Percentiles rank a stretch among this genome's conserved stretches.
These are phyloP conservation scores for Striga asiatica DNA, from an alignment of 257 asterid genomes.

Conservation along the genomic window DNA sequence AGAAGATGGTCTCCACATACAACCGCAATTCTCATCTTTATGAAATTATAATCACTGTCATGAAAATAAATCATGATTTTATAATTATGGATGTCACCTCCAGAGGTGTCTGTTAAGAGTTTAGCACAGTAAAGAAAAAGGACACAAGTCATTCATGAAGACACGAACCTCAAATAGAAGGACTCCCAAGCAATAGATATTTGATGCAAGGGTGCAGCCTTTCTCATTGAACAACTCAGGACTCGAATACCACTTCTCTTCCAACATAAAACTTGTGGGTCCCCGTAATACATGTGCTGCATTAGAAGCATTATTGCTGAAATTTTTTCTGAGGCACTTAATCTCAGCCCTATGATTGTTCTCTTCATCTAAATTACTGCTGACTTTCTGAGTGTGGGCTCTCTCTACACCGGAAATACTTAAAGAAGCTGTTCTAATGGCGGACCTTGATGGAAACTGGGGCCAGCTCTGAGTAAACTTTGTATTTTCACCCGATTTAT, in stretches of 20 bases:
- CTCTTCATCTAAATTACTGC: constrained; percentile 20
- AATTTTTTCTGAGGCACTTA: constrained; percentile 20
- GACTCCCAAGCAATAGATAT: constrained; percentile 37
- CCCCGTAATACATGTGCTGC: constrained; percentile 24
- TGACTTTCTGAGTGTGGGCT: constrained; percentile 22
- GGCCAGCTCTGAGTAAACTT: constrained; percentile 42
- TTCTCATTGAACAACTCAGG: constrained; percentile 17
- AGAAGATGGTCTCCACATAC: too few relatives aligned
- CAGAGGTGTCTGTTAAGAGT: too few relatives aligned
- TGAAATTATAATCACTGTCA: too few relatives aligned
- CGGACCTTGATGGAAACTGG: constrained; percentile 45
- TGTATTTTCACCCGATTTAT: constrained; percentile 33
- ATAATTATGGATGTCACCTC: too few relatives aligned
- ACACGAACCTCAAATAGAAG: constrained; percentile 38
- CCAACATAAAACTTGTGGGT: constrained; percentile 30
- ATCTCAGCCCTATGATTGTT: constrained; percentile 22
- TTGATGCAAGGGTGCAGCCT: constrained; percentile 23
- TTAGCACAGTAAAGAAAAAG: too few relatives aligned
- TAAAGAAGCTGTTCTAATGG: constrained; percentile 23
- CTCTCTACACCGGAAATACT: constrained; percentile 18
- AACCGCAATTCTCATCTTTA: too few relatives aligned
- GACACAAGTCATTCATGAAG: too few relatives aligned
- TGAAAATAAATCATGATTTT: too few relatives aligned
- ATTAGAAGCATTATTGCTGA: constrained; percentile 24
- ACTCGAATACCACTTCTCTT: constrained; percentile 36